Percentiles rank a stretch among this genome's conserved stretches.
phyloP scores from a whole-genome alignment of 352 stramenopile species.

The Phytophthora aleatoria region DNA sequence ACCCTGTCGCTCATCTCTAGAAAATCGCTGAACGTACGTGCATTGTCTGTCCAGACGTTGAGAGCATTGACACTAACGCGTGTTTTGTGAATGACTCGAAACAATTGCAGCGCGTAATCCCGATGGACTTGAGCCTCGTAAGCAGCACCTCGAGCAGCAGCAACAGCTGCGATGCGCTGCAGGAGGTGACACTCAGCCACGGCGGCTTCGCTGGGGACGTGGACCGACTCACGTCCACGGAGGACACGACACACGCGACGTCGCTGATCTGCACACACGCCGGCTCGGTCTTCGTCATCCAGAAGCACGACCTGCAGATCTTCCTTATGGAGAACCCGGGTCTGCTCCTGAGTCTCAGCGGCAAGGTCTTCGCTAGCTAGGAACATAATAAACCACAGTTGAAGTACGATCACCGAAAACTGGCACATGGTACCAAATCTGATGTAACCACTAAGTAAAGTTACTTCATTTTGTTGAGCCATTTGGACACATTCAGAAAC shows the following conservation, averaged over 20 bases:
- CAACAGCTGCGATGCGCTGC: slow-evolving; percentile 34
- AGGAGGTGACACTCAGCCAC: slow-evolving; percentile 52
- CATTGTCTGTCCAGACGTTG: not conserved
- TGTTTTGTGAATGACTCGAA: slow-evolving; percentile 5
- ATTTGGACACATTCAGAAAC: not conserved
- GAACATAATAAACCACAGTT: slow-evolving; percentile 3
- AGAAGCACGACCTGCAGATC: slow-evolving; percentile 68
- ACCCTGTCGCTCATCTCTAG: slow-evolving; percentile 28
- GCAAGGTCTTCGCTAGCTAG: slow-evolving; percentile 55
- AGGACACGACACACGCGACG: slow-evolving; percentile 62
- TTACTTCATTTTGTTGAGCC: not conserved
- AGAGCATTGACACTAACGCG: slow-evolving; percentile 5
- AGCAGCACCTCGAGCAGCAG: slow-evolving; percentile 1
- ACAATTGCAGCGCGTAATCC: slow-evolving; percentile 50
- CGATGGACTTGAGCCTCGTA: slow-evolving; percentile 59
- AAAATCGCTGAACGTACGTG: slow-evolving; percentile 62
- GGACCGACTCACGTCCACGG: slow-evolving; percentile 59
- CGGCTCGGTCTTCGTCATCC: slow-evolving; percentile 64
- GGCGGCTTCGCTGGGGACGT: slow-evolving; percentile 75
- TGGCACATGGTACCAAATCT: not conserved
- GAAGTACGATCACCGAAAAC: slow-evolving; percentile 29
- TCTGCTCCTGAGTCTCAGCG: slow-evolving; percentile 76
- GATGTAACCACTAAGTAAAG: not conserved
- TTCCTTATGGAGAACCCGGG: slow-evolving; percentile 80
- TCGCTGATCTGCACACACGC: slow-evolving; percentile 60